phyloP scores from a whole-genome alignment of 2,329 filamentous ascomycete genomes.

The Chrysoporthe puriensis region DNA sequence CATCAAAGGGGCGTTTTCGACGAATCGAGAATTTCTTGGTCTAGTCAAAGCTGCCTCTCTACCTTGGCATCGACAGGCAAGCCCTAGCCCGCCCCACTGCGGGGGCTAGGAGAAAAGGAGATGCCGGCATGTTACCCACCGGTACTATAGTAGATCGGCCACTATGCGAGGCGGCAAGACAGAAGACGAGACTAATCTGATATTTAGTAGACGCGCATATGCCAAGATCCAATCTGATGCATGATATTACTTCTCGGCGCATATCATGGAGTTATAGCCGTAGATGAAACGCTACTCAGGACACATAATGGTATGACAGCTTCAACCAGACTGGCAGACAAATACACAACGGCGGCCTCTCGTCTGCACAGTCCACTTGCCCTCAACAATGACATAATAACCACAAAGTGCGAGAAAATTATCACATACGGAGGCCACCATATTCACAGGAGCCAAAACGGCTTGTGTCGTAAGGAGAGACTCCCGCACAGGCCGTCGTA shows the following conservation, averaged over 20 bases:
- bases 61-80: neutral
- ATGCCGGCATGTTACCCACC: neutral
- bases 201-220: neutral
- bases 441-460: neutral
- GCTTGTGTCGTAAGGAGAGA: neutral
- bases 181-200: neutral
- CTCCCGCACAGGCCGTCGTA: neutral
- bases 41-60: neutral
- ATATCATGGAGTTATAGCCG: neutral
- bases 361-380: neutral
- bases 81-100: neutral
- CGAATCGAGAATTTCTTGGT: neutral
- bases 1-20: neutral
- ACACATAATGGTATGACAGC: neutral
- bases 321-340: neutral
- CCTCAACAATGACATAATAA: neutral
- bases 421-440: neutral
- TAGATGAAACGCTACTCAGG: neutral
- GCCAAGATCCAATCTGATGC: constrained; percentile 5
- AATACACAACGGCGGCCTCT: neutral
- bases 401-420: neutral
- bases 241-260: neutral
- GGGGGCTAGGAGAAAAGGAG: neutral
- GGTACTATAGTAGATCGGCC: neutral
- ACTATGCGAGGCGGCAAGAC: neutral